These are phyloP conservation scores for Mycosphaerella sp. DNA, from an alignment of 2,329 filamentous ascomycete genomes.

Conservation along the genomic window DNA sequence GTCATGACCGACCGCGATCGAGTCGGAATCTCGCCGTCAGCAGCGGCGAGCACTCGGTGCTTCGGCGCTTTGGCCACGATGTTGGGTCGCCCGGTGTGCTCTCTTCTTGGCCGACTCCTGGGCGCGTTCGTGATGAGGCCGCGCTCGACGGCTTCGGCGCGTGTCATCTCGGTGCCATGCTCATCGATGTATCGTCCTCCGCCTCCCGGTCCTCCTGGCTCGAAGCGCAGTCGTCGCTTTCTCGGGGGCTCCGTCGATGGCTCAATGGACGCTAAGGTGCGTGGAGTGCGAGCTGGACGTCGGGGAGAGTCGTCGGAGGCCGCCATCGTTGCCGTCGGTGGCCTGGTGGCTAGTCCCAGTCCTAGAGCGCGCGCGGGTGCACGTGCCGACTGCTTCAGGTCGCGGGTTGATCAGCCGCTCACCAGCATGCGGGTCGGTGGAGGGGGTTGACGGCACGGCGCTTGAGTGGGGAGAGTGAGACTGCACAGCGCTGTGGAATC, in stretches of 20 bases:
- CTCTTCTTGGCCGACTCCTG: slow-evolving; percentile 3
- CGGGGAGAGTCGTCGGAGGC: slow-evolving; percentile 23
- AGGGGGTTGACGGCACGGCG: too few species aligned
- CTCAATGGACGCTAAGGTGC: slow-evolving; percentile 25
- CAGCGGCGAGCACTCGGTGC: not conserved
- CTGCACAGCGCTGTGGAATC: not conserved
- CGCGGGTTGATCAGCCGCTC: not conserved
- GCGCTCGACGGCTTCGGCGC: slow-evolving; percentile 37
- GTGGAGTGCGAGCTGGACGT: slow-evolving; percentile 27
- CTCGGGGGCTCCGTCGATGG: slow-evolving; percentile 40
- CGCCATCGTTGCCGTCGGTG: slow-evolving; percentile 22
- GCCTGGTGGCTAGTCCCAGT: slow-evolving; percentile 7
- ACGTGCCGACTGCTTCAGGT: not conserved
- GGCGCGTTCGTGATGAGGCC: slow-evolving; percentile 8
- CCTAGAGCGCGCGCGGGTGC: not conserved
- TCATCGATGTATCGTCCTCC: slow-evolving; percentile 77
- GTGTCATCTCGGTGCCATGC: slow-evolving; percentile 55
- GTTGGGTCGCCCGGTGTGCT: slow-evolving; percentile 1
- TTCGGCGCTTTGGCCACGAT: slow-evolving; percentile 10
- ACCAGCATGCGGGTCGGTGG: too few species aligned
- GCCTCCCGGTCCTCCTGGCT: slow-evolving; percentile 79
- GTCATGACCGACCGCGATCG: slow-evolving; percentile 24
- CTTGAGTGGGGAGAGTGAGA: not conserved
- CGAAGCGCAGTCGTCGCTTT: slow-evolving; percentile 55
- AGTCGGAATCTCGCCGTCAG: slow-evolving; percentile 10